These are phyloP conservation scores for Monascus ruber DNA, from an alignment of 2,329 filamentous ascomycete genomes.

Conservation along the genomic window DNA sequence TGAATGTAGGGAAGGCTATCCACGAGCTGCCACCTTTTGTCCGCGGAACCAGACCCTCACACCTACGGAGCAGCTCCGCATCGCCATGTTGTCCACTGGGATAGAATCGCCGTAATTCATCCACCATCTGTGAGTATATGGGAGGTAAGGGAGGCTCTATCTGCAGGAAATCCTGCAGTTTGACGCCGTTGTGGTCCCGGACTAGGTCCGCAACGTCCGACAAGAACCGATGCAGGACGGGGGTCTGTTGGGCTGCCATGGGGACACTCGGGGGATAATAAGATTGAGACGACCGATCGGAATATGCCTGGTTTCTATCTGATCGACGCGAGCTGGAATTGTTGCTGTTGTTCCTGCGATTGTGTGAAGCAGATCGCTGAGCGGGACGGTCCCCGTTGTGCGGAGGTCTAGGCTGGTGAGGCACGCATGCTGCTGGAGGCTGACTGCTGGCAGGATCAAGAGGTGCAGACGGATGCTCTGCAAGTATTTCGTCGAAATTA, in stretches of 20 bases:
- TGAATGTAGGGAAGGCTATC: conserved; percentile 66
- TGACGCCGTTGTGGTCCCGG: conserved; percentile 50
- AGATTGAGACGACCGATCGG: too few relatives aligned
- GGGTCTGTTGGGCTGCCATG: conserved; percentile 32
- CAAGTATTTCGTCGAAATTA: too few relatives aligned
- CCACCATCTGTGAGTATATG: conserved; percentile 56
- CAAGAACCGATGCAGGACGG: conserved; percentile 58
- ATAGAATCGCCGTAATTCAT: conserved; percentile 54
- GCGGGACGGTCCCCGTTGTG: too few relatives aligned
- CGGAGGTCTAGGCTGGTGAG: too few relatives aligned
- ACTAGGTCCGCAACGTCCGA: conserved; percentile 52
- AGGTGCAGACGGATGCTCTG: too few relatives aligned
- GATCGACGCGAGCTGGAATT: too few relatives aligned
- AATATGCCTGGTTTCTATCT: too few relatives aligned
- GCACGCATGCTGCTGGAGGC: too few relatives aligned
- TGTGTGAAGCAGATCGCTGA: too few relatives aligned
- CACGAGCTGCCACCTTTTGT: conserved; percentile 57
- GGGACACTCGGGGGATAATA: too few relatives aligned
- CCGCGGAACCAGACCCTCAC: conserved; percentile 53
- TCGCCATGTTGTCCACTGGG: conserved; percentile 37
- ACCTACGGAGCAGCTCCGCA: conserved; percentile 46
- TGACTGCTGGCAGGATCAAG: too few relatives aligned
- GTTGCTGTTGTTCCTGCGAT: too few relatives aligned
- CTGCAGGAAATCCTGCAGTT: conserved; percentile 58
- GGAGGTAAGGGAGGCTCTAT: conserved; percentile 61